Base-by-base conservation (phyloP, 257 asterid species). In the Handroanthus guayacan region DNA sequence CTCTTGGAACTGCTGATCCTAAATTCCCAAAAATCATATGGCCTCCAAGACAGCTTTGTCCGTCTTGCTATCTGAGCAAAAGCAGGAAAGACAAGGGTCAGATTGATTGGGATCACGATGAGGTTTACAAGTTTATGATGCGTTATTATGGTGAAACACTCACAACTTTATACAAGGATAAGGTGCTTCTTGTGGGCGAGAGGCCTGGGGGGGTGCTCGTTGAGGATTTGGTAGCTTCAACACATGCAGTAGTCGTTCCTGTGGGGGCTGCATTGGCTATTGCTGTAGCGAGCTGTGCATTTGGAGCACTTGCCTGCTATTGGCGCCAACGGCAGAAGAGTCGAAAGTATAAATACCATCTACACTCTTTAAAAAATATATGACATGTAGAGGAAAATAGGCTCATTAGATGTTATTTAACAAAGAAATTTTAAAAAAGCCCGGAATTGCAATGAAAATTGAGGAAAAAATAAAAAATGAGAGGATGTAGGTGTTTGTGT, bases 271-370 rank as follows among this genome's bases (percentile, higher is more conserved):
- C 92, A 6, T 69, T 89, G 81, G 95, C 89, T 13, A 86, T 89
- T 68, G 92, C 89, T 20, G 80, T 83, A 6, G 92, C 91, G 4
- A 89, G 95, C 89, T 87, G 95, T 74, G 89, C 84, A n/a, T 89
- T 89, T 17, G 95, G 88, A 62, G 95, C 86, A 2, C 86, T 89
- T 0, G 95, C 95, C 38, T 89, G 91, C 84, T 89, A 76, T 76
- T 89, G 95, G 95, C 88, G 92, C 45, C 89, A 88, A 54, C 89
- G 69, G 45, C 92, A 89, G 70, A 89, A 89, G 83, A 82, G 82
- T 75, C 84, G 92, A 78, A 89, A 89, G 95, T 87, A 89, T 78
- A 87, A 84, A 86, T 67, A 85, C 76, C 87, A 62, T 62, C 47
- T 86, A 65, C 84, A 84, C 82, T 88, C 91, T 80, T 80, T 81